A percentile compares a stretch with the other conserved stretches of the same genome.
These are phyloP conservation scores for Dunaliella primolecta DNA, from an alignment of 139 green algal genomes.

Conservation along the genomic window DNA sequence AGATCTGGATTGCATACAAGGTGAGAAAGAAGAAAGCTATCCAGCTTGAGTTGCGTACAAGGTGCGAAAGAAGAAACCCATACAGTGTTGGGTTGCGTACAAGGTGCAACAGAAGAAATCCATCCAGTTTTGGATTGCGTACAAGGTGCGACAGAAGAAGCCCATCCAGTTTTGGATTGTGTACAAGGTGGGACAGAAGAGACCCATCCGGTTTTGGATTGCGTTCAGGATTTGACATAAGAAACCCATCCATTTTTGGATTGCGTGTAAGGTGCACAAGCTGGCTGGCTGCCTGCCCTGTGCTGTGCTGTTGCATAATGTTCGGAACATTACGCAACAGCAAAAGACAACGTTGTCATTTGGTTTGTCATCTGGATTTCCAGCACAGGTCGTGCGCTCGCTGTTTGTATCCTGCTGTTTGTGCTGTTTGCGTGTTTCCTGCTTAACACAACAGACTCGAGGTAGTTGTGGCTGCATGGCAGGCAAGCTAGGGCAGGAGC, in stretches of 20 bases:
- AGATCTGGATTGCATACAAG: slow-evolving; percentile 14
- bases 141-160: neutral
- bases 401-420: too few species aligned
- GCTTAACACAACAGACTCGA: too few species aligned
- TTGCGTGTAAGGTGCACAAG: too few species aligned
- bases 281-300: too few species aligned
- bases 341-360: too few species aligned
- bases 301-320: too few species aligned
- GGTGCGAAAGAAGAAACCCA: neutral
- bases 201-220: neutral
- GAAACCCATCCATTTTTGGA: neutral
- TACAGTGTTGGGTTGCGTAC: neutral
- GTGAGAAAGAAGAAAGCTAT: neutral
- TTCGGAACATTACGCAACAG: too few species aligned
- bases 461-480: too few species aligned
- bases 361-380: too few species aligned
- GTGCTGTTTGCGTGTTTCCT: too few species aligned
- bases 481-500: too few species aligned
- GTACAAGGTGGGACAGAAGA: neutral
- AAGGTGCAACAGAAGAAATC: neutral
- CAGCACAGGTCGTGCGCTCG: too few species aligned
- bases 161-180: neutral
- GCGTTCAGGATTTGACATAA: neutral
- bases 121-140: neutral
- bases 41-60: neutral